These are phyloP conservation scores for Senna tora DNA, from an alignment of 306 rosid species.

Conservation along the genomic window DNA sequence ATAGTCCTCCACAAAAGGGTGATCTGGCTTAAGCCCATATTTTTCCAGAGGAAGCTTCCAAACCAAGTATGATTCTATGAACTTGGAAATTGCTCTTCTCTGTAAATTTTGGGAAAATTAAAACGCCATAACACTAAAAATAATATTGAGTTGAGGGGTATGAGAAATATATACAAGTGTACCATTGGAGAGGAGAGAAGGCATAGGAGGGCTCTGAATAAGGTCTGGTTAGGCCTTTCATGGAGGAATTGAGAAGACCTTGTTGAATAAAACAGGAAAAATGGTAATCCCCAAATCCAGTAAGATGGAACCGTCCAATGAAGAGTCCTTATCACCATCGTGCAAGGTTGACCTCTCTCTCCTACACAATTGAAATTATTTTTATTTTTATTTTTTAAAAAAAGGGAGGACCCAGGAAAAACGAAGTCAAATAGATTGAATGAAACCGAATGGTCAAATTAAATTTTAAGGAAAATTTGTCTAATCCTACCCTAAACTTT, in stretches of 20 bases:
- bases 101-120: slow-evolving; percentile 33
- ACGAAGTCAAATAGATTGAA: no score
- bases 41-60: slow-evolving; percentile 66
- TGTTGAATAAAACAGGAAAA: slow-evolving; percentile 66
- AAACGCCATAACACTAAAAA: no score
- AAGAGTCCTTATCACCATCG: slow-evolving; percentile 63
- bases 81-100: slow-evolving; percentile 61
- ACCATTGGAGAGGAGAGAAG: slow-evolving; percentile 61
- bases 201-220: slow-evolving; percentile 46
- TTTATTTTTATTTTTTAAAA: no score
- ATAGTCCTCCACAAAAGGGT: slow-evolving; percentile 68
- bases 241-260: slow-evolving; percentile 67
- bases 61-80: slow-evolving; percentile 61
- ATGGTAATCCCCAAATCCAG: slow-evolving; percentile 71
- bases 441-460: no score
- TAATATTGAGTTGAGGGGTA: no score
- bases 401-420: no score
- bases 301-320: slow-evolving; percentile 71
- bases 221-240: slow-evolving; percentile 57
- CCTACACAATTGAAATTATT: not conserved
- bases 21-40: slow-evolving; percentile 66
- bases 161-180: not conserved
- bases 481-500: no score
- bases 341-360: slow-evolving; percentile 63
- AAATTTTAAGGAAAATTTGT: no score